Conservation (phyloP, 192 early-diverging fungal genomes). For the Coemansia sp. region DNA sequence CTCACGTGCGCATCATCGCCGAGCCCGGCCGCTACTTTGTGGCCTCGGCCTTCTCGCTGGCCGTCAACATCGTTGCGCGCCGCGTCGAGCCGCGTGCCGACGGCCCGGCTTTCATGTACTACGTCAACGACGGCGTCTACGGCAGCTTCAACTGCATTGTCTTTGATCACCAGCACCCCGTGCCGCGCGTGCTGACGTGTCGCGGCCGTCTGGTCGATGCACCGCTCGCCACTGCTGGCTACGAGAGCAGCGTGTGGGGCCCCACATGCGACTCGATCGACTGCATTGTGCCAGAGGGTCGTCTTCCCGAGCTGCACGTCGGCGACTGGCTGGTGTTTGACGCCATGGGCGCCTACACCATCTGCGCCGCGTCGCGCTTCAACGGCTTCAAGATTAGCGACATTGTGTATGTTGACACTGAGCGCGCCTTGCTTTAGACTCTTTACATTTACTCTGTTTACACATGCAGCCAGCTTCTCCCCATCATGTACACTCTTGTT, state of each 20-base stretch:
- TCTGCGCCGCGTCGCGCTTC: conserved; percentile 82
- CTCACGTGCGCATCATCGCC: conserved; percentile 86
- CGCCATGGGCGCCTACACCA: conserved; percentile 97
- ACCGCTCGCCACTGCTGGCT: conserved; percentile 5
- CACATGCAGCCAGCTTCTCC: neutral
- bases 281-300: conserved; percentile 67
- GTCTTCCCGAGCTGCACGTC: conserved; percentile 79
- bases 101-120: conserved; percentile 65
- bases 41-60: conserved; percentile 89
- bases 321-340: conserved; percentile 97
- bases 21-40: conserved; percentile 98
- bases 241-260: conserved; percentile 83
- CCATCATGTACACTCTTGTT: neutral
- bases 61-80: conserved; percentile 89
- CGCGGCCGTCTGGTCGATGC: conserved; percentile 44
- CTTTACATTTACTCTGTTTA: neutral
- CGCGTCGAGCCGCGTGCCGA: conserved; percentile 64
- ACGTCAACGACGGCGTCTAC: conserved; percentile 99
- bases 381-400: conserved; percentile 85
- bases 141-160: conserved; percentile 98
- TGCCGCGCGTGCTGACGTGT: conserved; percentile 65
- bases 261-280: conserved; percentile 99
- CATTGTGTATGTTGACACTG: conserved; percentile 85
- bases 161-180: conserved; percentile 87
- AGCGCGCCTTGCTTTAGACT: conserved; percentile 21